Conservation (phyloP, 2,329 filamentous ascomycete species). For the Claviceps sorghi region DNA sequence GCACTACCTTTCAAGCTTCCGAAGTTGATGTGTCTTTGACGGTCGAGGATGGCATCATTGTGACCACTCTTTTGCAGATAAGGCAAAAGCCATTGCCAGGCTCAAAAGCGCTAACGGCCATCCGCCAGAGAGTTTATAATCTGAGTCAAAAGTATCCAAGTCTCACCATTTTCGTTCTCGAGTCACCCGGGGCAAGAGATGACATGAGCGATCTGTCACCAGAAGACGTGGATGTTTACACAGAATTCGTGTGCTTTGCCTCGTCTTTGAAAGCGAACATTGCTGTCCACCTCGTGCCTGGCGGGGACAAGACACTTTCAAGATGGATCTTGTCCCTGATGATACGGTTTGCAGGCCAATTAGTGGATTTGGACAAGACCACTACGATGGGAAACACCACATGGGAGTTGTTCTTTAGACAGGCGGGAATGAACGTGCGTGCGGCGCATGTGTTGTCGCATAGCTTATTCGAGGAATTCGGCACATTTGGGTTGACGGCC, state of each 20-base stretch:
- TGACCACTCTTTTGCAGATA: conserved; percentile 56
- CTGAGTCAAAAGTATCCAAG: conserved; percentile 49
- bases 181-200: conserved; percentile 29
- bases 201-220: conserved; percentile 21
- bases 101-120: conserved; percentile 23
- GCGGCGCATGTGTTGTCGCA: conserved; percentile 21
- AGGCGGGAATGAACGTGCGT: conserved; percentile 22
- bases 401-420: conserved; percentile 23
- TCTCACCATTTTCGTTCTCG: conserved; percentile 54
- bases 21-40: conserved; percentile 66
- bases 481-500: conserved; percentile 14
- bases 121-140: conserved; percentile 40
- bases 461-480: conserved; percentile 13
- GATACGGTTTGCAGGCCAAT: conserved; percentile 25
- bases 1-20: conserved; percentile 19
- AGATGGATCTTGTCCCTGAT: conserved; percentile 41
- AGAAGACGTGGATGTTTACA: conserved; percentile 30
- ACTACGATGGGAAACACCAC: conserved; percentile 26
- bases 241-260: conserved; percentile 36
- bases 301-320: conserved; percentile 33
- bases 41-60: conserved; percentile 50
- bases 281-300: conserved; percentile 32
- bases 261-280: conserved; percentile 24
- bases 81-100: conserved; percentile 55
- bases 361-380: conserved; percentile 16